phyloP scores from a whole-genome alignment of 805 yeast species.

The Wickerhamiella dianesei region DNA sequence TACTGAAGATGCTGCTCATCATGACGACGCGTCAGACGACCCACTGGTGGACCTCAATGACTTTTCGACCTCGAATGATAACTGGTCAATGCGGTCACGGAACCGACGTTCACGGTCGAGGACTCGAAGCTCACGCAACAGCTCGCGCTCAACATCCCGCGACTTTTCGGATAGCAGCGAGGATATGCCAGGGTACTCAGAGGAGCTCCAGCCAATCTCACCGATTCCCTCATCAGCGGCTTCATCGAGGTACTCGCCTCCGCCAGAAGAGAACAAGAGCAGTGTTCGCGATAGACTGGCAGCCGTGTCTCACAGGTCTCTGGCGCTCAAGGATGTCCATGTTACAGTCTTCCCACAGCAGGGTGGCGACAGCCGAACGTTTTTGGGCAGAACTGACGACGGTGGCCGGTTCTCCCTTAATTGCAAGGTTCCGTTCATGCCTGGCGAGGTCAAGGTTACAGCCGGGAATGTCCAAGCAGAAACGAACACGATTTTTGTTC shows the following conservation, averaged over 20 bases:
- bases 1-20: constrained; percentile 12
- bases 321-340: constrained; percentile 13
- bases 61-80: no score
- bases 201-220: no score
- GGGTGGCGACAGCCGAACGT: constrained; percentile 9
- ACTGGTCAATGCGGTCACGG: no score
- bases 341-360: constrained; percentile 9
- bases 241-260: not conserved
- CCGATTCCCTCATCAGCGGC: no score
- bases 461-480: constrained; percentile 5
- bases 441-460: constrained; percentile 7
- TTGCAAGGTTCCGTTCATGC: constrained; percentile 14
- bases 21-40: constrained; percentile 3
- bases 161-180: no score
- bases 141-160: no score
- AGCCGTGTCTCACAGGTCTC: constrained; percentile 15
- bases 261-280: not conserved
- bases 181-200: no score
- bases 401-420: constrained; percentile 16
- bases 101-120: no score
- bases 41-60: constrained; percentile 1
- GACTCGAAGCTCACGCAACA: no score
- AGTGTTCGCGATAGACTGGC: constrained; percentile 16
- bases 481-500: constrained; percentile 12
- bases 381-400: constrained; percentile 17